phyloP scores from a whole-genome alignment of 2,329 filamentous ascomycete genomes.

The Claviceps sp. region DNA sequence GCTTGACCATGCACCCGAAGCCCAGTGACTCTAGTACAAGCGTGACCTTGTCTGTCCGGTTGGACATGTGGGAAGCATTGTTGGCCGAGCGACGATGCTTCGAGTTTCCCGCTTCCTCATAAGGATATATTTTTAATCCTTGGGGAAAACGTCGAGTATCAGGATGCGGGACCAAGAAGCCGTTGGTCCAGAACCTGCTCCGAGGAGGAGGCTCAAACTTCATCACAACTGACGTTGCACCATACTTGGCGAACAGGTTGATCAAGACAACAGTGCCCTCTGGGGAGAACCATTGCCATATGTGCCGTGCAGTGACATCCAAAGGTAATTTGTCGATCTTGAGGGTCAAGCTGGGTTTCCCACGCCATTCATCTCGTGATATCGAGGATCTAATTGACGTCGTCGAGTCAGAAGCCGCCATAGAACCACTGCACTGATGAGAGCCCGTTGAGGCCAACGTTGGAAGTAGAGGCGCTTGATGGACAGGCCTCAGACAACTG shows the following conservation, averaged over 20 bases:
- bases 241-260: conserved; percentile 26
- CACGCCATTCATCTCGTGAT: conserved; percentile 15
- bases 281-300: conserved; percentile 38
- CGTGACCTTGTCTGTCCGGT: conserved; percentile 17
- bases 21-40: conserved; percentile 35
- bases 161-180: conserved; percentile 14
- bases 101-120: background rate
- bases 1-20: conserved; percentile 46
- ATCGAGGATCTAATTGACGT: background rate
- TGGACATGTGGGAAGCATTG: background rate
- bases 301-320: conserved; percentile 23
- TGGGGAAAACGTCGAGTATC: conserved; percentile 9
- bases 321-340: conserved; percentile 20
- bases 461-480: background rate
- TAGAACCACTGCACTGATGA: background rate
- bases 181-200: conserved; percentile 35
- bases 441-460: background rate
- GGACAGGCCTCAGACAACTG: background rate
- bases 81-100: background rate
- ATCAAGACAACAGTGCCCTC: conserved; percentile 43
- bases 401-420: background rate
- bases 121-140: conserved; percentile 11
- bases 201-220: conserved; percentile 44
- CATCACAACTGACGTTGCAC: conserved; percentile 27
- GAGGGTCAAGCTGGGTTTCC: conserved; percentile 21